These are phyloP conservation scores for Zizania palustris DNA, from an alignment of 202 grass and related monocot species.

Conservation along the genomic window DNA sequence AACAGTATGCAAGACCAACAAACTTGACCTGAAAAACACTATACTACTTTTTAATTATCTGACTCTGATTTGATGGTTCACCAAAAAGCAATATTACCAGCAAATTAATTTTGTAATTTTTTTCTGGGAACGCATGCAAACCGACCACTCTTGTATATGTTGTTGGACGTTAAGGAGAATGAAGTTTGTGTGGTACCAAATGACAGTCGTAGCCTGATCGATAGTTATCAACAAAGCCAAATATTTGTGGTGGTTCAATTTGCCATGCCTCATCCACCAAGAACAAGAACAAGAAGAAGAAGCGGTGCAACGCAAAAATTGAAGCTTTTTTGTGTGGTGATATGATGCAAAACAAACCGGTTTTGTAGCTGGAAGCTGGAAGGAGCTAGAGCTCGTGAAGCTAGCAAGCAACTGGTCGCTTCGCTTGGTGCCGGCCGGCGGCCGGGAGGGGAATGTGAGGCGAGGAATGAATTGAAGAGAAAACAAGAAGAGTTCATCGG, in stretches of 20 bases:
- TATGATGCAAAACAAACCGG: constrained; percentile 18
- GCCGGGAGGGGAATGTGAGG: background rate
- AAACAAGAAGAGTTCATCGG: background rate
- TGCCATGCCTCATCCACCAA: constrained; percentile 13
- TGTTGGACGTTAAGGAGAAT: constrained; percentile 19
- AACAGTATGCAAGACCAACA: too few species aligned
- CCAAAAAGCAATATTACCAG: background rate
- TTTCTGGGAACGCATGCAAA: background rate
- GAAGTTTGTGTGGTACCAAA: constrained; percentile 37
- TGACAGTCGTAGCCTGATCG: constrained; percentile 32
- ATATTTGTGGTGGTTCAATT: constrained; percentile 40
- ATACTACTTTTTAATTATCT: background rate
- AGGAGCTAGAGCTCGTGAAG: background rate
- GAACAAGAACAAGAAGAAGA: background rate
- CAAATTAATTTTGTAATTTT: background rate
- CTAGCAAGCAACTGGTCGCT: background rate
- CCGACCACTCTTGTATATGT: too few species aligned
- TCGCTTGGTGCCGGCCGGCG: background rate
- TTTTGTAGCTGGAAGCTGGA: background rate
- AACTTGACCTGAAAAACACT: background rate
- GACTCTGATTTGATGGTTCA: background rate
- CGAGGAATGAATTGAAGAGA: background rate
- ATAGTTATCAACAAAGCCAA: constrained; percentile 37
- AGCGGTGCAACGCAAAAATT: constrained; percentile 32
- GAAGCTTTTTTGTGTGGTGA: constrained; percentile 45